Base-by-base conservation (phyloP, 352 stramenopile genomes). In the Phytophthora agathidicida region DNA sequence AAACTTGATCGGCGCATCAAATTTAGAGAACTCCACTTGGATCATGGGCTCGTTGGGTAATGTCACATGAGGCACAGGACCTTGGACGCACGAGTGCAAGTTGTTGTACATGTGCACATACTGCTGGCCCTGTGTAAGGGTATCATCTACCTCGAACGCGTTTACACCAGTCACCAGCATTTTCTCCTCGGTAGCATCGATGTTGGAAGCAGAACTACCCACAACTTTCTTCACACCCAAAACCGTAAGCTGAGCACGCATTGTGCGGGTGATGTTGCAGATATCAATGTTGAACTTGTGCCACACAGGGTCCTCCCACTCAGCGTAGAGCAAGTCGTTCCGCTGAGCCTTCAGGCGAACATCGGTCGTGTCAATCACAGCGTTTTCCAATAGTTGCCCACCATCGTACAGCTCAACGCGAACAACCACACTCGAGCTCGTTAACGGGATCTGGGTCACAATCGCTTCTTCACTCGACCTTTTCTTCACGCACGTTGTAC, bases 31-130 rank as follows among this genome's bases (percentile, higher is more conserved):
- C 35, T 91, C 80, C 3, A 89, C 50, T 22, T 93, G 80, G 24
- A 93, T 77, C 43, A 95, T 69, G 7, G 86, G 79, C 47, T 89
- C 75, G 26, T 83, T 83, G 3, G 82, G 79, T 0, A 83, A 36
- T 10, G 90, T 79, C 16, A 91, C 68, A 46, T 95, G 86, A 45
- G 86, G 83, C 27, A 95, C 77, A 17, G 86, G 84, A 3, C 86
- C 86, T 36, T 86, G 71, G 16, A 70, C 49, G 57, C 83, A 95
- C 17, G 54, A 75, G 63, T 91, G 74, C 42, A 93, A 36, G 55
- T 93, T 95, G 71, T 89, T 89, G 55, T 88, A 76, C 86, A 95
- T 93, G 46, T 79, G 73, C 17, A 89, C 72, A 57, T 93, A 95
- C 22, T 86, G 82, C 8, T 73, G 62, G 14, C 86, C 83, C 43